These are phyloP conservation scores for Solanum tarijense DNA, from an alignment of 257 asterid genomes.

Conservation along the genomic window DNA sequence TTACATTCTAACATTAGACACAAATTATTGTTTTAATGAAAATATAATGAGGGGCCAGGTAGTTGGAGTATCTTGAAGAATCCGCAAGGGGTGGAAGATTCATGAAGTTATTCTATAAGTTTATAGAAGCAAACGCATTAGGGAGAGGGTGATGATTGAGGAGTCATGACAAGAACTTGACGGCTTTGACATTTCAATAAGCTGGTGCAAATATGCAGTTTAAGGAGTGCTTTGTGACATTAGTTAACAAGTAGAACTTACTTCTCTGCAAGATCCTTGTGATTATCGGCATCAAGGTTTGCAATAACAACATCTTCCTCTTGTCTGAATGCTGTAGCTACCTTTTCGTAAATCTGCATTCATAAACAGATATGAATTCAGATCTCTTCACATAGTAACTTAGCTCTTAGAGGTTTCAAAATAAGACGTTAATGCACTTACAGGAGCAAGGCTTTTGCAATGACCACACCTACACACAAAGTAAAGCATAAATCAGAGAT, in stretches of 20 bases:
- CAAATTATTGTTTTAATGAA: neutral
- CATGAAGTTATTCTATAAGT: neutral
- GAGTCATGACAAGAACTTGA: neutral
- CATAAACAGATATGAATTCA: constrained; percentile 4
- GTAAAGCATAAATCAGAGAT: constrained; percentile 13
- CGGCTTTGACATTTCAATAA: neutral
- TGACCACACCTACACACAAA: constrained; percentile 86
- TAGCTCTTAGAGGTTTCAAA: constrained; percentile 2
- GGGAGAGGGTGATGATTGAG: neutral
- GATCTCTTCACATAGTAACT: neutral
- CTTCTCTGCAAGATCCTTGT: constrained; percentile 80
- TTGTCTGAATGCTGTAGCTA: constrained; percentile 64
- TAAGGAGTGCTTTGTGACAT: neutral
- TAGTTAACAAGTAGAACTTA: constrained; percentile 21
- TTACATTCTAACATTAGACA: neutral
- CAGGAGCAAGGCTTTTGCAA: constrained; percentile 92
- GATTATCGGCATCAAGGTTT: constrained; percentile 74
- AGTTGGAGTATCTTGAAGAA: neutral
- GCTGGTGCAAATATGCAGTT: neutral
- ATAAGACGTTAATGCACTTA: constrained; percentile 34
- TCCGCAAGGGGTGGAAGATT: neutral
- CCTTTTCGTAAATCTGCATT: constrained; percentile 69
- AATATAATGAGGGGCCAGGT: neutral
- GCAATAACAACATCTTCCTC: constrained; percentile 87
- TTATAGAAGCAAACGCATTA: neutral